Conservation (phyloP, 306 rosid genomes). For the Quercus ilex region DNA sequence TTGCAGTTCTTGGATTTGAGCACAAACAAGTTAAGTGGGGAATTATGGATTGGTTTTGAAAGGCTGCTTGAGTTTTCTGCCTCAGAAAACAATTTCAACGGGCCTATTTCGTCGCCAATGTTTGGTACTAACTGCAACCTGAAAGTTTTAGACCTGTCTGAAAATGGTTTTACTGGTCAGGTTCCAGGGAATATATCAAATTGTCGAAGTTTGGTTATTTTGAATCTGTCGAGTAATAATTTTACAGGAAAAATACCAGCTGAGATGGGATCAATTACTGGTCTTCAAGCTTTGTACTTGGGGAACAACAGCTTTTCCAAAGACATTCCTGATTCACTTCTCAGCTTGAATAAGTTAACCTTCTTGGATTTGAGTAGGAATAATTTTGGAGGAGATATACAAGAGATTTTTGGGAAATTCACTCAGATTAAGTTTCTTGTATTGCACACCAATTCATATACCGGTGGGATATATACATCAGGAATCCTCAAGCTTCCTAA, state of each 20-base stretch:
- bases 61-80: slow-evolving; percentile 57
- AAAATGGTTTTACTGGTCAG: slow-evolving; percentile 51
- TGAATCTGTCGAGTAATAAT: slow-evolving; percentile 60
- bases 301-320: slow-evolving; percentile 69
- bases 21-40: slow-evolving; percentile 60
- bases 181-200: slow-evolving; percentile 55
- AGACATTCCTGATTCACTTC: slow-evolving; percentile 58
- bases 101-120: slow-evolving; percentile 35
- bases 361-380: slow-evolving; percentile 91
- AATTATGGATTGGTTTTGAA: slow-evolving; percentile 54
- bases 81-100: slow-evolving; percentile 64
- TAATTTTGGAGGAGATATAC: slow-evolving; percentile 58
- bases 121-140: slow-evolving; percentile 52
- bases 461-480: slow-evolving; percentile 63
- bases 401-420: slow-evolving; percentile 66
- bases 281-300: slow-evolving; percentile 55
- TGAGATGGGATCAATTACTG: slow-evolving; percentile 58
- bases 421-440: slow-evolving; percentile 61
- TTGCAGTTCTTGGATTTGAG: slow-evolving; percentile 86
- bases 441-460: slow-evolving; percentile 64
- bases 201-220: slow-evolving; percentile 42
- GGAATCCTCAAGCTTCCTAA: slow-evolving; percentile 67
- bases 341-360: slow-evolving; percentile 47
- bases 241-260: slow-evolving; percentile 63
- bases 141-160: slow-evolving; percentile 60